Percentiles rank a stretch among this genome's conserved stretches.
Evolutionary conservation across 257 asterid species (phyloP).

Genomic region (Vinca minor): DNA sequence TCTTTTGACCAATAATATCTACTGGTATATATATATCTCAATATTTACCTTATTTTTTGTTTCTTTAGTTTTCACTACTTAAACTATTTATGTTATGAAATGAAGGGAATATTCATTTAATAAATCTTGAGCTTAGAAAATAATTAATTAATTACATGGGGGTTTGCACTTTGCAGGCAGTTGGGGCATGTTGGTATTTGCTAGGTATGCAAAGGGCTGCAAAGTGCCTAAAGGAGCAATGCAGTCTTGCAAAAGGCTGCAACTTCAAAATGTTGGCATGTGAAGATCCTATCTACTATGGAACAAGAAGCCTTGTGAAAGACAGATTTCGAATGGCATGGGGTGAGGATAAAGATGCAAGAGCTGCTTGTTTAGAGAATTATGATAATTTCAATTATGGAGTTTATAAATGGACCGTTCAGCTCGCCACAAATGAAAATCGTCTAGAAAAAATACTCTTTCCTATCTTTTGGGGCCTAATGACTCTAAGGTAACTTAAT

Average conservation of each 20-base stretch:
- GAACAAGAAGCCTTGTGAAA: conserved; percentile 35
- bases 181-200: conserved; percentile 50
- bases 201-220: conserved; percentile 41
- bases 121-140: too few relatives aligned
- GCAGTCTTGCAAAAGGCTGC: conserved; percentile 18
- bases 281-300: conserved; percentile 31
- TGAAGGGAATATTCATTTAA: too few relatives aligned
- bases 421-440: conserved; percentile 62
- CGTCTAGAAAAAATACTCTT: conserved; percentile 82
- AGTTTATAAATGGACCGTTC: conserved; percentile 93
- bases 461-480: conserved; percentile 97
- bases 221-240: conserved; percentile 31
- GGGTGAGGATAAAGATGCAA: conserved; percentile 51
- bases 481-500: conserved; percentile 67
- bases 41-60: too few relatives aligned
- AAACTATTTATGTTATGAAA: too few relatives aligned
- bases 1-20: too few relatives aligned
- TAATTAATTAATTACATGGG: too few relatives aligned
- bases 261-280: conserved; percentile 24
- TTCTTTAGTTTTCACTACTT: too few relatives aligned
- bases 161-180: conserved; percentile 42
- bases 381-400: conserved; percentile 63
- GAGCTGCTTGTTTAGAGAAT: conserved; percentile 48
- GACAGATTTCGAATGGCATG: conserved; percentile 43
- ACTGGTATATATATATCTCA: too few relatives aligned